Evolutionary conservation across 2,329 filamentous ascomycete species (phyloP).

Genomic region (Bimuria novae-zelandiae): DNA sequence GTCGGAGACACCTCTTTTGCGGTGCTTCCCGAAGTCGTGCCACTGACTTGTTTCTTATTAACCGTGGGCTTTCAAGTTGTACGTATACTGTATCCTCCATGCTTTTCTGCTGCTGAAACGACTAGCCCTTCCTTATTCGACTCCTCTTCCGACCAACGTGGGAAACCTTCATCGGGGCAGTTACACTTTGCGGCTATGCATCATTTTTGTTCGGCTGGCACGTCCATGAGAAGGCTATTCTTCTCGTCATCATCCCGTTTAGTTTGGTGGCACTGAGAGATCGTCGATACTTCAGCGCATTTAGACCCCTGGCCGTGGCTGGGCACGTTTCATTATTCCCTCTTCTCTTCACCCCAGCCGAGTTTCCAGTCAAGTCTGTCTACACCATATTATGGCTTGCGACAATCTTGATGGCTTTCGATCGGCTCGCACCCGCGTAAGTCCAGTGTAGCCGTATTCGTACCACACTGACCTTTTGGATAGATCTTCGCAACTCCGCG

Average conservation of each 20-base stretch:
- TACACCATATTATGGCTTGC: constrained; percentile 95
- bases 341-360: constrained; percentile 85
- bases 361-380: constrained; percentile 91
- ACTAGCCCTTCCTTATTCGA: constrained; percentile 66
- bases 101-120: constrained; percentile 14
- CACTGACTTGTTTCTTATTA: constrained; percentile 77
- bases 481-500: constrained; percentile 72
- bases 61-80: constrained; percentile 81
- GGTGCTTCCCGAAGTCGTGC: constrained; percentile 83
- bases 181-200: constrained; percentile 92
- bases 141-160: constrained; percentile 81
- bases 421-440: constrained; percentile 79
- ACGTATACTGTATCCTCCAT: constrained; percentile 28
- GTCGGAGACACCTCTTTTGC: constrained; percentile 95
- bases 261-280: constrained; percentile 89
- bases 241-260: constrained; percentile 94
- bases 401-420: constrained; percentile 82
- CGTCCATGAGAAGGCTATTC: constrained; percentile 95
- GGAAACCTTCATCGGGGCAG: constrained; percentile 85
- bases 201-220: constrained; percentile 99
- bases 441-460: constrained; percentile 25
- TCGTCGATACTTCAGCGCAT: constrained; percentile 86
- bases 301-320: constrained; percentile 87
- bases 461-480: constrained; percentile 18
- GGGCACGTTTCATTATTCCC: constrained; percentile 96